Evolutionary conservation across 192 early-diverging fungal species (phyloP).

Genomic region (Obelidium mucronatum): DNA sequence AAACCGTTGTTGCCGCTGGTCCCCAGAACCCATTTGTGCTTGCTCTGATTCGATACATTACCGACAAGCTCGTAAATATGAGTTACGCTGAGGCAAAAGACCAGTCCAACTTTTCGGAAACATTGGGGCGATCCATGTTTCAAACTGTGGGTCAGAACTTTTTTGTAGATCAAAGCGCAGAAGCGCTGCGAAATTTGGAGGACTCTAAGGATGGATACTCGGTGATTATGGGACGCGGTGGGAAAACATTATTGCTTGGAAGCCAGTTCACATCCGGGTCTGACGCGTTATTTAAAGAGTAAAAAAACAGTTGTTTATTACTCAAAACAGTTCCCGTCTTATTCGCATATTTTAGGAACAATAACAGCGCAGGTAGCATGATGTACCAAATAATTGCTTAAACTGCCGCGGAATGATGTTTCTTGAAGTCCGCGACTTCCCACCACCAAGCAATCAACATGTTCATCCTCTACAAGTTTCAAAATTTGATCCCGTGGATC

Average conservation of each 20-base stretch:
- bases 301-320: no score
- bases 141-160: no score
- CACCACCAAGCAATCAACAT: slow-evolving; percentile 43
- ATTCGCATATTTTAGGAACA: background rate
- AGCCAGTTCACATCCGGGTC: no score
- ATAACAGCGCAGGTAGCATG: background rate
- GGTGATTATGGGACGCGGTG: no score
- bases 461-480: slow-evolving; percentile 32
- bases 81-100: background rate
- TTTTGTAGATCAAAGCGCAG: no score
- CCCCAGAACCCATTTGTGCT: no score
- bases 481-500: background rate
- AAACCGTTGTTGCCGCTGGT: no score
- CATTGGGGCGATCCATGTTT: no score
- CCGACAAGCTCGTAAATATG: background rate
- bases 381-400: background rate
- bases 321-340: background rate
- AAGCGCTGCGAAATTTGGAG: no score
- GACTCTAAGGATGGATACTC: no score
- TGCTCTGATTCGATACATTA: background rate
- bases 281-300: no score
- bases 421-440: slow-evolving; percentile 43
- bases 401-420: background rate
- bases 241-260: no score
- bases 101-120: background rate